Base-by-base conservation (phyloP, 225 moss, liverwort and hornwort species). In the Marchantia paleacea region DNA sequence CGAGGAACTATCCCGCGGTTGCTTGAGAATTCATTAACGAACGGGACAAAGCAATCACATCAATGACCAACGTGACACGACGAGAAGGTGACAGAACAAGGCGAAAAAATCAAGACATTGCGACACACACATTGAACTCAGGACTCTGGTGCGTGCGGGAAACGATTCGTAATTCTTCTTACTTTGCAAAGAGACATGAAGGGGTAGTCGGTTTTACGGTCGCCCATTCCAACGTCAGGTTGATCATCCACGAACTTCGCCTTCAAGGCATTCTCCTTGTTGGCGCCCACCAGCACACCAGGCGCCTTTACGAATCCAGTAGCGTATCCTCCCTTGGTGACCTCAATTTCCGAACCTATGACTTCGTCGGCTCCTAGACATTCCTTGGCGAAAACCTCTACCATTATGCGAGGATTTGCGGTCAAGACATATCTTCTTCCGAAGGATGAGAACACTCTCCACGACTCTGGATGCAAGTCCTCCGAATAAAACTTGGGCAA, bases 381-480 rank as follows among this genome's bases (percentile, higher is more conserved):
- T 28, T 92, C 94, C 82, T 88, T 94, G 14, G 90, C 80, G 30
- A 96, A 96, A 0, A 90, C 91, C 74, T 96, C 96, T 66, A 96
- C 91, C 96, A 96, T 96, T 14, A 96, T 82, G 47, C 96, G 78
- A 5, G 96, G 96, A 75, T 93, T 96, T 3, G 93, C 96, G 0
- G 96, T 94, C 48, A 96, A 7, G 72, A 96, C 86, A 47, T 90
- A 91, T 12, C 92, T 78, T 73, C 78, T 86, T 12, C 92, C 90
- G 73, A 94, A 96, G 55, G 89, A 84, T 15, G 91, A 86, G 30
- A 96, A 88, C 50, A 91, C 93, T 26, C 88, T 76, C 92, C 91
- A 94, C 0, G 94, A 82, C 76, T 89, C 90, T 3, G 85, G 84
- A 79, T 96, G 91, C 69, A 96, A 68, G 51, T 96, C 96, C 69